Evolutionary conservation across 768 basidiomycete species (phyloP).

Genomic region (Amyloporia xantha): DNA sequence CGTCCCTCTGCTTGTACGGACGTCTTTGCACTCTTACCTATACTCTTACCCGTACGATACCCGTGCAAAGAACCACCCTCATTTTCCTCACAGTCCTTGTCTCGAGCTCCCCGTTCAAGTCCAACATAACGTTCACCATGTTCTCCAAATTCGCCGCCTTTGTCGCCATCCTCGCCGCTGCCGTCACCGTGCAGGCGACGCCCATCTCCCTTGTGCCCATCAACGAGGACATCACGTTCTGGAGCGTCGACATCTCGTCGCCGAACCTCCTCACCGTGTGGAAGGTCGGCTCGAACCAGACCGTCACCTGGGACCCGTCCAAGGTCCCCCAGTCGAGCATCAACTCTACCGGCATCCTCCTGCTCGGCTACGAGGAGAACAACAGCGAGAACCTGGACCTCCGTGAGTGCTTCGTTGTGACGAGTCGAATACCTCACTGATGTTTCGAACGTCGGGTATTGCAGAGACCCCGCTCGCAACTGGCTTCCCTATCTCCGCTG

Average conservation of each 20-base stretch:
- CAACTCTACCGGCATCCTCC: conserved; percentile 32
- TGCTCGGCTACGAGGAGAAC: conserved; percentile 37
- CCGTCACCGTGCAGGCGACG: conserved; percentile 23
- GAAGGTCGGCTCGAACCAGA: conserved; percentile 29
- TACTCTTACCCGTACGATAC: neutral
- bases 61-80: neutral
- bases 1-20: neutral
- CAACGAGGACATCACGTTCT: conserved; percentile 29
- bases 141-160: conserved; percentile 12
- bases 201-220: conserved; percentile 23
- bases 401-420: conserved; percentile 29
- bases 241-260: conserved; percentile 35
- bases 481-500: conserved; percentile 33
- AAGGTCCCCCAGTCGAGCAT: conserved; percentile 32
- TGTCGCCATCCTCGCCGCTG: conserved; percentile 22
- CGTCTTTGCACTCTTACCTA: neutral
- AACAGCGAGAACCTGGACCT: conserved; percentile 35
- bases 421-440: neutral
- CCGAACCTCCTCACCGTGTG: conserved; percentile 32
- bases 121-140: conserved; percentile 6
- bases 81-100: neutral
- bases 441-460: neutral
- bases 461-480: conserved; percentile 38
- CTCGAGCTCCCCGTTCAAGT: neutral
- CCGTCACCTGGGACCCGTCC: conserved; percentile 38